phyloP scores from a whole-genome alignment of 306 rosid genomes.

The Phaseolus lunatus region DNA sequence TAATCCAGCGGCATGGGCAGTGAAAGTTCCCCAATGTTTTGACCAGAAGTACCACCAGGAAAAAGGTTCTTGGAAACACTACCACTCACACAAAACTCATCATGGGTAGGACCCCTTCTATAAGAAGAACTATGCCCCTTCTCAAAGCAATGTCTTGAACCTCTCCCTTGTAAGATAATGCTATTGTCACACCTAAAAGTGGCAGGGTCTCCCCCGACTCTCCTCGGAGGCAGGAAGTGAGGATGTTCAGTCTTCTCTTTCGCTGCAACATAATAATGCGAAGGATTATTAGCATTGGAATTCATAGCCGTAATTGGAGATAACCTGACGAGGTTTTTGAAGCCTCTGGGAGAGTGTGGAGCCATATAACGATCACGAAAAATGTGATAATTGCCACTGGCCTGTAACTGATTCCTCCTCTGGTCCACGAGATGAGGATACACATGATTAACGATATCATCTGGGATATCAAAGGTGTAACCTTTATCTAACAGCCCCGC shows the following conservation, averaged over 20 bases:
- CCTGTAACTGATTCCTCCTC: conserved; percentile 23
- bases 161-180: conserved; percentile 53
- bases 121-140: conserved; percentile 36
- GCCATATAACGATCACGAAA: conserved; percentile 36
- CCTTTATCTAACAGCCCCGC: background rate
- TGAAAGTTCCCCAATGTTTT: conserved; percentile 28
- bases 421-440: conserved; percentile 42
- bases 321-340: conserved; percentile 39
- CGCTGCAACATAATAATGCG: conserved; percentile 26
- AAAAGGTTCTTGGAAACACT: conserved; percentile 29
- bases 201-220: conserved; percentile 38
- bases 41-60: conserved; percentile 12
- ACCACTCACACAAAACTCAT: conserved; percentile 3
- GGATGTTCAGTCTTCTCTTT: conserved; percentile 39
- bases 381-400: background rate
- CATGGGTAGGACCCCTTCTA: conserved; percentile 32
- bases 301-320: conserved; percentile 42
- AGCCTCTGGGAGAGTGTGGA: conserved; percentile 34
- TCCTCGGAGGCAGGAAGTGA: conserved; percentile 32
- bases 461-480: conserved; percentile 40
- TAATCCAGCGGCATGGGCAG: conserved; percentile 28
- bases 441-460: conserved; percentile 43
- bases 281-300: conserved; percentile 32
- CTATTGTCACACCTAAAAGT: conserved; percentile 56
- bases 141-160: conserved; percentile 30